A percentile compares a stretch with the other conserved stretches of the same genome.
Evolutionary conservation across 768 basidiomycete species (phyloP).

Genomic region (Tricholoma bakamatsutake): DNA sequence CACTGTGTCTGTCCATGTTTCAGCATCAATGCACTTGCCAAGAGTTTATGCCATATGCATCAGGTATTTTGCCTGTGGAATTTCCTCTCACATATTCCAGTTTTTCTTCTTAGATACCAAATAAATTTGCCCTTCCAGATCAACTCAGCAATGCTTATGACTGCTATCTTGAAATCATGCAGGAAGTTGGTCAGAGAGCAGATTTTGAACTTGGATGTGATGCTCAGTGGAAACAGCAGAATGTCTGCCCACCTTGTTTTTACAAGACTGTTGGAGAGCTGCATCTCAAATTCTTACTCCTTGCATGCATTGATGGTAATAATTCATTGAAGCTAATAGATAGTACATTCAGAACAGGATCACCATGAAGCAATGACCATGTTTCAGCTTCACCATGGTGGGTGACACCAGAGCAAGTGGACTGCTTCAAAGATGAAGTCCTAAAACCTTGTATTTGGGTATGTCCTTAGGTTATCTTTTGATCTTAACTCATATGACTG

Average conservation of each 20-base stretch:
- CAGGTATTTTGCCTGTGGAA: background rate
- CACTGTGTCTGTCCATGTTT: background rate
- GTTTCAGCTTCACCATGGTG: no score
- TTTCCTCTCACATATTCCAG: background rate
- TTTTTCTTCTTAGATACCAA: background rate
- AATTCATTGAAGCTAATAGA: no score
- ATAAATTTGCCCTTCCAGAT: background rate
- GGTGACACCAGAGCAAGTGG: no score
- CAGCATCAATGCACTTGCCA: background rate
- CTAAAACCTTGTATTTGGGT: no score
- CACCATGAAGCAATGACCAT: no score
- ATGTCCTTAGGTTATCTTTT: no score
- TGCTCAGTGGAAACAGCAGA: background rate
- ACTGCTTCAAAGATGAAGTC: no score
- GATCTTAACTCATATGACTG: no score
- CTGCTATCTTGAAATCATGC: background rate
- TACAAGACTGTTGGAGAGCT: no score
- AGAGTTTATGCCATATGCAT: background rate
- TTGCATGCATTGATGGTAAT: no score
- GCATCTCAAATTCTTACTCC: no score
- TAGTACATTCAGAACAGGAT: no score
- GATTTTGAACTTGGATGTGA: background rate
- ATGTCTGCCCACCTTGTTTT: background rate
- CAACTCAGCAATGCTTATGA: background rate
- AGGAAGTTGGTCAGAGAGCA: background rate